Conservation (phyloP, 2,329 filamentous ascomycete genomes). For the Proliferodiscus dingleyae region DNA sequence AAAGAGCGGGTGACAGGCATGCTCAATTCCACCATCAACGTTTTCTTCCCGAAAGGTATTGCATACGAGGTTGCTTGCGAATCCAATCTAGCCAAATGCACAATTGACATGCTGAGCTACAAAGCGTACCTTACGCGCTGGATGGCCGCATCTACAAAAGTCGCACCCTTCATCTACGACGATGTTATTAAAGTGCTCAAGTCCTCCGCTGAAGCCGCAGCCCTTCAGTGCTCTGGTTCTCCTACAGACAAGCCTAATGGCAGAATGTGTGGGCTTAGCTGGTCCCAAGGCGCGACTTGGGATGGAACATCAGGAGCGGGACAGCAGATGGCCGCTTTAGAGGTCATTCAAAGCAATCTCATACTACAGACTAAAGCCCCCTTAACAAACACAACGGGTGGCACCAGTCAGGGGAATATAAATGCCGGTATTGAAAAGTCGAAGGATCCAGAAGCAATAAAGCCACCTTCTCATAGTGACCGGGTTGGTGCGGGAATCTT, state of each 20-base stretch:
- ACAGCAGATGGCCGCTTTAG: constrained; percentile 57
- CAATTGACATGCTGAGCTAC: constrained; percentile 58
- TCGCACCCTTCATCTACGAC: constrained; percentile 51
- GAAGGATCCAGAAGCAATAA: constrained; percentile 29
- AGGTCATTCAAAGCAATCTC: constrained; percentile 35
- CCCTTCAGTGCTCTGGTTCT: constrained; percentile 58
- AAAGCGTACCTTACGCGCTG: constrained; percentile 61
- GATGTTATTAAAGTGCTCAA: constrained; percentile 48
- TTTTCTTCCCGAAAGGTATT: constrained; percentile 32
- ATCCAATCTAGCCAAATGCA: constrained; percentile 47
- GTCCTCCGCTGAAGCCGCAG: constrained; percentile 42
- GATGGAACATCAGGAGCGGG: constrained; percentile 43
- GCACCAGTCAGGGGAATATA: too few relatives aligned
- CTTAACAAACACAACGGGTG: too few relatives aligned
- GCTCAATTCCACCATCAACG: constrained; percentile 30
- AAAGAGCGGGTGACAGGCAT: constrained; percentile 29
- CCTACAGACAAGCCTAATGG: constrained; percentile 50
- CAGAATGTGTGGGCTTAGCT: constrained; percentile 58
- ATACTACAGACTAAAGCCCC: too few relatives aligned
- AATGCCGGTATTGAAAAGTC: too few relatives aligned
- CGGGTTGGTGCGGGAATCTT: constrained; percentile 37
- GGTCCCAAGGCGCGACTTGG: constrained; percentile 44
- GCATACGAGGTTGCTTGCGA: constrained; percentile 62
- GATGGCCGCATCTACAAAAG: constrained; percentile 50
- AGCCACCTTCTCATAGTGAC: constrained; percentile 29